Conservation (phyloP, 2,329 filamentous ascomycete species). For the Xylaria sp. region DNA sequence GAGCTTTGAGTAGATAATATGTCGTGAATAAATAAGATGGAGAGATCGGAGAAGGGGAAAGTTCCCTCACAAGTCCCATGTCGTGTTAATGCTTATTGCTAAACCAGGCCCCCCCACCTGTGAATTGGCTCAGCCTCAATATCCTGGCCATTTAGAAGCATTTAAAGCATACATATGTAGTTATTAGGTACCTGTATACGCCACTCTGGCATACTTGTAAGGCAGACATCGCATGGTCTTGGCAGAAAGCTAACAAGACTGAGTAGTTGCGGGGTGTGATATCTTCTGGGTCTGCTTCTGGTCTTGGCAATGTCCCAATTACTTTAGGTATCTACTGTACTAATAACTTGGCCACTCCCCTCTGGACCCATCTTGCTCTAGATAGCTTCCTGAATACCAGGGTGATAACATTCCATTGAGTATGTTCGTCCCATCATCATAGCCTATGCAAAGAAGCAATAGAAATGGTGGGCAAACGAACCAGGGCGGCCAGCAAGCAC, state of each 20-base stretch:
- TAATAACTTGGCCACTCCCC: neutral
- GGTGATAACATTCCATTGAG: neutral
- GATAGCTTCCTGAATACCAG: neutral
- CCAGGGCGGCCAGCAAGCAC: neutral
- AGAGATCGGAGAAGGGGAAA: neutral
- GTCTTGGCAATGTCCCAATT: too few species aligned
- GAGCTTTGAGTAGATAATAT: neutral
- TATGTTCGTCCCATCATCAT: neutral
- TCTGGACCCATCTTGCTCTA: neutral
- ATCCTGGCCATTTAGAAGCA: neutral
- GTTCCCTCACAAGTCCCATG: neutral
- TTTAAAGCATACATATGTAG: neutral
- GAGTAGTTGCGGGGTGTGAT: too few species aligned
- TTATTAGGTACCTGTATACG: neutral
- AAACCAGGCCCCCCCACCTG: neutral
- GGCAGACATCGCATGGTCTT: neutral
- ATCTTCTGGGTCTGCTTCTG: too few species aligned
- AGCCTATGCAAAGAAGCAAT: slow-evolving; percentile 4
- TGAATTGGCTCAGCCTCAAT: slow-evolving; percentile 6
- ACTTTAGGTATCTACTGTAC: too few species aligned
- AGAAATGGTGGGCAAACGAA: neutral
- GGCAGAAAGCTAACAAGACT: too few species aligned
- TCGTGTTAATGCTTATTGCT: neutral
- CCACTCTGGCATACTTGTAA: neutral
- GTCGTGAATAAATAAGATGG: neutral